Evolutionary conservation across 257 asterid genomes (phyloP).

Genomic region (Solanum sitiens): DNA sequence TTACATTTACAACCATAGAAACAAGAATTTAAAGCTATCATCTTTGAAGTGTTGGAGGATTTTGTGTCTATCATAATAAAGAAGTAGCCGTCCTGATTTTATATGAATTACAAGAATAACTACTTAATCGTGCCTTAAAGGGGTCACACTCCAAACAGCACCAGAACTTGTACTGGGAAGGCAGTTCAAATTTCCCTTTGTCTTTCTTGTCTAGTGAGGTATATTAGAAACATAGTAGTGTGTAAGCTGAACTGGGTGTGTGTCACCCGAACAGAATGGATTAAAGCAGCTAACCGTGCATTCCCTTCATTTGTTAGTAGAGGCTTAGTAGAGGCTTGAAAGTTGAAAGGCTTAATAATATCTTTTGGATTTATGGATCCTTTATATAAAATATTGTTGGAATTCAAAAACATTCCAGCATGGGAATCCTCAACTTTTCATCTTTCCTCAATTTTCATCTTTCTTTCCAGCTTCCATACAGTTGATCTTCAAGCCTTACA

Average conservation of each 20-base stretch:
- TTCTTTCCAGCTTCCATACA: not conserved
- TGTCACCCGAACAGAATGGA: not conserved
- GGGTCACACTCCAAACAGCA: not conserved
- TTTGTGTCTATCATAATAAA: not conserved
- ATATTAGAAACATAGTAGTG: not conserved
- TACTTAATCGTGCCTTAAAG: not conserved
- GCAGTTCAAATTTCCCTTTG: not conserved
- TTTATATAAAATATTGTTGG: not conserved
- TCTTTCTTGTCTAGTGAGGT: not conserved
- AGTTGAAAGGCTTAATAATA: not conserved
- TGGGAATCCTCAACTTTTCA: not conserved
- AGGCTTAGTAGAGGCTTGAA: not conserved
- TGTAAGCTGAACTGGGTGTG: not conserved
- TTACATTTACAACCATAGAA: not conserved
- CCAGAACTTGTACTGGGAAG: not conserved
- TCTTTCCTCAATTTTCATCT: not conserved
- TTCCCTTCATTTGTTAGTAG: not conserved
- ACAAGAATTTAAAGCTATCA: not conserved
- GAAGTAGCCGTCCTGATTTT: not conserved
- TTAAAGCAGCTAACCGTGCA: not conserved
- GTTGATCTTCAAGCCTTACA: not conserved
- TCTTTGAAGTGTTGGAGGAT: not conserved
- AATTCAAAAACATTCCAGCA: not conserved
- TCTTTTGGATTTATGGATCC: not conserved
- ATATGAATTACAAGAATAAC: not conserved